Conservation (phyloP, 31 red algal species). For the Asparagopsis taxiformis region DNA sequence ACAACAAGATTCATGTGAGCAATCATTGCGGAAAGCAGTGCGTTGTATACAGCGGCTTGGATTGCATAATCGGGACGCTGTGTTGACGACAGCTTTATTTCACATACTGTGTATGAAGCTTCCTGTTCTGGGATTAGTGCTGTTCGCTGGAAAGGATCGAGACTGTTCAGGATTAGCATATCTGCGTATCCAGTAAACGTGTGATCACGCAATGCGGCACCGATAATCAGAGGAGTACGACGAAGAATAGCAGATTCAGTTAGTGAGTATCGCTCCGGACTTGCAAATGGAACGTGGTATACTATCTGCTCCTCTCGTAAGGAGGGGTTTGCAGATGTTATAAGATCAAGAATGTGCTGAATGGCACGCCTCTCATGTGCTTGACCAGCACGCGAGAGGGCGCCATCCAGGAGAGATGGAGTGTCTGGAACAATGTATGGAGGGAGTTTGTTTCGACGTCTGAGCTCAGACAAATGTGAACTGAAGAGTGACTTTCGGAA, state of each 20-base stretch:
- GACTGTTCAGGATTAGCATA: slow-evolving; percentile 44
- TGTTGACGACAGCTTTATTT: slow-evolving; percentile 59
- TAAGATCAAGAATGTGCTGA: slow-evolving; percentile 8
- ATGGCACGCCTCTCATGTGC: slow-evolving; percentile 56
- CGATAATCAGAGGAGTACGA: slow-evolving; percentile 55
- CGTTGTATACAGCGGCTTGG: slow-evolving; percentile 57
- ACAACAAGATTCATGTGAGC: slow-evolving; percentile 3
- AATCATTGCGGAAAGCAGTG: slow-evolving; percentile 63
- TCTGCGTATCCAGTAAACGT: slow-evolving; percentile 58
- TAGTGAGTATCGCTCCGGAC: slow-evolving; percentile 7
- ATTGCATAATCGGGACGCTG: slow-evolving; percentile 42
- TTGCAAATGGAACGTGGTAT: slow-evolving; percentile 13
- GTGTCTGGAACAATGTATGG: slow-evolving; percentile 10
- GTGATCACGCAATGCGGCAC: slow-evolving; percentile 54
- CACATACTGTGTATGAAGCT: slow-evolving; percentile 39
- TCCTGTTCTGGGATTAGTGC: background rate
- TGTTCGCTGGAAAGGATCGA: slow-evolving; percentile 37
- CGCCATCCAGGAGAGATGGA: slow-evolving; percentile 21
- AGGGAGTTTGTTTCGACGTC: slow-evolving; percentile 5
- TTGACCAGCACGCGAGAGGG: slow-evolving; percentile 36
- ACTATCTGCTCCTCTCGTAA: background rate
- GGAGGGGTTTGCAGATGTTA: background rate
- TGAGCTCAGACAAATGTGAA: slow-evolving; percentile 49
- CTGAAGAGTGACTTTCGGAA: slow-evolving; percentile 64
- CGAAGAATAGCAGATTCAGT: slow-evolving; percentile 40